phyloP scores from a whole-genome alignment of 148 eudicot species.

The Pharnaceum exiguum region DNA sequence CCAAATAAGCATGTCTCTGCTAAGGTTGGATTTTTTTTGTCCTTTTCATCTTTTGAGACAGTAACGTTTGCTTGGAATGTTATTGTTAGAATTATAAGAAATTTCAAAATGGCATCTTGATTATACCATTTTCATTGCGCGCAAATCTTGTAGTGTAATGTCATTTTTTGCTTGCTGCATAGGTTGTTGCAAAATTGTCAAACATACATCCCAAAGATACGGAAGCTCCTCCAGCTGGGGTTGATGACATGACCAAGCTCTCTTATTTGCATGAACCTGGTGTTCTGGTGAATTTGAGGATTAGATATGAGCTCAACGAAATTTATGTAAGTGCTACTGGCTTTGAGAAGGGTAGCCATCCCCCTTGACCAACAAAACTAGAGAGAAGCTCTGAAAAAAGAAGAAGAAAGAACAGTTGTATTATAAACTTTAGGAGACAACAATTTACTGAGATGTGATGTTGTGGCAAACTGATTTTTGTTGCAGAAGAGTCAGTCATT shows the following conservation, averaged over 20 bases:
- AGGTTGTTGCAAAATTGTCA: slow-evolving; percentile 78
- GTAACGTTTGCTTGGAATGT: too few species aligned
- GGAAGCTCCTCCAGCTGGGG: slow-evolving; percentile 98
- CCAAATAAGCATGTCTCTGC: too few species aligned
- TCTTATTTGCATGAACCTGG: slow-evolving; percentile 98
- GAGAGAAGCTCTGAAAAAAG: background rate
- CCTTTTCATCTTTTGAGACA: too few species aligned
- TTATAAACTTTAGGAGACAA: too few species aligned
- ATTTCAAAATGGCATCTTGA: too few species aligned
- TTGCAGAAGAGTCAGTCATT: too few species aligned
- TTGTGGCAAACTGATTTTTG: too few species aligned
- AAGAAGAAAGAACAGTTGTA: background rate
- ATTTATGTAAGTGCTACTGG: slow-evolving; percentile 61
- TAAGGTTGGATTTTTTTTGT: too few species aligned
- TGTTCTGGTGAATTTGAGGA: slow-evolving; percentile 73
- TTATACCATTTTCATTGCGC: too few species aligned
- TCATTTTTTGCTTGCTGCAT: slow-evolving; percentile 20
- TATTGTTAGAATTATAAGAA: too few species aligned
- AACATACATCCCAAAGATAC: slow-evolving; percentile 77
- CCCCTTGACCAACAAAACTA: background rate
- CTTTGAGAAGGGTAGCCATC: background rate
- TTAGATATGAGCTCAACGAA: slow-evolving; percentile 94
- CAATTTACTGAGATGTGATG: too few species aligned
- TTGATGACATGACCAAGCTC: slow-evolving; percentile 97
- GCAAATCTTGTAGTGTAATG: background rate